Percentiles rank a stretch among this genome's conserved stretches.
These are phyloP conservation scores for Calonectria pseudoreteaudii DNA, from an alignment of 2,329 filamentous ascomycete species.

Conservation along the genomic window DNA sequence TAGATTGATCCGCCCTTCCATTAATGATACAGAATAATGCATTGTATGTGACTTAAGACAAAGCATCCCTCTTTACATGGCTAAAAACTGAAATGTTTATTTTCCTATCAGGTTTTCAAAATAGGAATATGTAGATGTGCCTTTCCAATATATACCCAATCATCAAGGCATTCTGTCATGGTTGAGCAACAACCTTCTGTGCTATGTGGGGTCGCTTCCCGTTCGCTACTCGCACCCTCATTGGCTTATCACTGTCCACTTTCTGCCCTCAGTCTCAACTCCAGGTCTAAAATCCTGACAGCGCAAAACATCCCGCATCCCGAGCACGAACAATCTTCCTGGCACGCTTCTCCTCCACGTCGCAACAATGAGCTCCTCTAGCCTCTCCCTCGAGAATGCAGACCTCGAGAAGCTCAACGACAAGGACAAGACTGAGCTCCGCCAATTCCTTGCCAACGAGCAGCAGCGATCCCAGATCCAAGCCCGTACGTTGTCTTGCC, in stretches of 20 bases:
- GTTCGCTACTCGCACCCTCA: background rate
- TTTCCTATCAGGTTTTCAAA: background rate
- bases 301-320: constrained; percentile 20
- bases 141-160: background rate
- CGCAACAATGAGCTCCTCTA: constrained; percentile 50
- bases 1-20: background rate
- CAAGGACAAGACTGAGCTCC: constrained; percentile 87
- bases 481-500: constrained; percentile 63
- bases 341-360: background rate
- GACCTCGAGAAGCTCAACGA: constrained; percentile 83
- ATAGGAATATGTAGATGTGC: background rate
- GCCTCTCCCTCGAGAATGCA: constrained; percentile 58
- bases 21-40: background rate
- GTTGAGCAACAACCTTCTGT: background rate
- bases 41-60: background rate
- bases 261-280: background rate
- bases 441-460: constrained; percentile 87
- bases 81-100: background rate
- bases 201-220: background rate
- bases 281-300: constrained; percentile 27
- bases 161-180: background rate
- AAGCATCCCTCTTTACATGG: background rate
- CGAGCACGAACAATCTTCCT: background rate
- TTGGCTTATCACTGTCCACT: constrained; percentile 16
- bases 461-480: constrained; percentile 81